A percentile compares a stretch with the other conserved stretches of the same genome.
Conservation (phyloP, 305 asterid genomes). For the Fraxinus platypoda region DNA sequence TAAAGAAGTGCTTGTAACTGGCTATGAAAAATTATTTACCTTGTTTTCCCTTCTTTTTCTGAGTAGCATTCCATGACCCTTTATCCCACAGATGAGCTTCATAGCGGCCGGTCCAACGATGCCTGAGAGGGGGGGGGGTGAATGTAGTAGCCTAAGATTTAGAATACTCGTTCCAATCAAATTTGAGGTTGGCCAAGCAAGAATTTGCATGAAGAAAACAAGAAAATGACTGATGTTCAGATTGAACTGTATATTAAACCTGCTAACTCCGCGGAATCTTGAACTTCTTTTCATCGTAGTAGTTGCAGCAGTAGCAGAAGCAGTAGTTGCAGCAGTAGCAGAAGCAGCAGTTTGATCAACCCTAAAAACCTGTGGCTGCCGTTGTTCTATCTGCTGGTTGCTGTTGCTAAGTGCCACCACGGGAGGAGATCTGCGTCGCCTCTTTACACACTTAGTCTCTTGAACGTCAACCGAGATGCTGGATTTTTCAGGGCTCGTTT, state of each 20-base stretch:
- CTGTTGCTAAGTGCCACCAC: slow-evolving; percentile 7
- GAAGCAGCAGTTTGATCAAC: slow-evolving; percentile 18
- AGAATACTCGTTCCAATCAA: not conserved
- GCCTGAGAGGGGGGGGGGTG: slow-evolving; percentile 27
- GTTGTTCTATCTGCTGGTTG: slow-evolving; percentile 6
- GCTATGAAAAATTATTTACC: slow-evolving; percentile 24
- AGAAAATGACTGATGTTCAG: not conserved
- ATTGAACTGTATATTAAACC: slow-evolving; percentile 24
- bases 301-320: slow-evolving; percentile 19
- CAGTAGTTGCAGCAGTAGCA: too few species aligned
- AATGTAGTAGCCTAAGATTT: not conserved
- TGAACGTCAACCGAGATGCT: slow-evolving; percentile 20
- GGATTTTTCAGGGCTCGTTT: slow-evolving; percentile 23
- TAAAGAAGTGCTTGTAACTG: not conserved
- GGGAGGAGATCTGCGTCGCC: slow-evolving; percentile 50
- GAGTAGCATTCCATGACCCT: slow-evolving; percentile 68
- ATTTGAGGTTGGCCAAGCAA: not conserved
- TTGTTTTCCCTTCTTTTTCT: slow-evolving; percentile 76
- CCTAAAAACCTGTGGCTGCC: slow-evolving; percentile 15
- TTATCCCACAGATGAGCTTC: slow-evolving; percentile 84
- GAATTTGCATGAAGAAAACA: not conserved
- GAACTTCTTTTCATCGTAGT: slow-evolving; percentile 57
- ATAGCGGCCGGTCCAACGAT: slow-evolving; percentile 68
- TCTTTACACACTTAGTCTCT: slow-evolving; percentile 39
- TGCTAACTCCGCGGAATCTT: slow-evolving; percentile 72